A percentile compares a stretch with the other conserved stretches of the same genome.
These are phyloP conservation scores for Fraxinus albicans DNA, from an alignment of 305 asterid species.

Conservation along the genomic window DNA sequence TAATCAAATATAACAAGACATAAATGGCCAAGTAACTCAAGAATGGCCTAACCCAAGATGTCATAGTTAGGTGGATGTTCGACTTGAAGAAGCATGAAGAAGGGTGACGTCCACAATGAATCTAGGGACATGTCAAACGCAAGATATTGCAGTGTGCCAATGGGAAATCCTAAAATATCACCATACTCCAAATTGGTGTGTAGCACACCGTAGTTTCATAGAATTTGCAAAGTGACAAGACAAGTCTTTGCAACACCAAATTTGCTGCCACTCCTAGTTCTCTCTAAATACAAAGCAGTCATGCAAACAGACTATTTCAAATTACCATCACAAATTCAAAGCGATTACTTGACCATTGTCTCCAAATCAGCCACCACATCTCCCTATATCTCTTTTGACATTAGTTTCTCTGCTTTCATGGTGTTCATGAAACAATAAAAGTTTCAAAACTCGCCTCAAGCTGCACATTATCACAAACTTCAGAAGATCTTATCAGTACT, in stretches of 20 bases:
- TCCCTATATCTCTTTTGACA: background rate
- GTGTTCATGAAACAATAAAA: background rate
- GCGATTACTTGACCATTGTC: background rate
- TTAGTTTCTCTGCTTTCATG: background rate
- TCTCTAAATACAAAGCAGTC: background rate
- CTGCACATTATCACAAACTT: background rate
- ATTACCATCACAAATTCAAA: background rate
- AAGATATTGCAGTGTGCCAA: background rate
- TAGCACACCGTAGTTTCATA: background rate
- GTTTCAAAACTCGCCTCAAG: background rate
- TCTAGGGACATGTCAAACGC: background rate
- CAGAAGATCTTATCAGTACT: background rate
- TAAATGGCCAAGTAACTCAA: background rate
- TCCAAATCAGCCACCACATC: background rate
- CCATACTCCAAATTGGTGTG: background rate
- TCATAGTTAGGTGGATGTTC: background rate
- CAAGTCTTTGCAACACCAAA: background rate
- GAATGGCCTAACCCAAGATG: background rate
- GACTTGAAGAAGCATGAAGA: background rate
- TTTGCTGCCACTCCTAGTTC: background rate
- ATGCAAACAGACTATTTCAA: background rate
- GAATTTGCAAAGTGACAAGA: background rate
- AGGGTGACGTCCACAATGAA: background rate
- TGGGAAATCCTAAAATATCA: background rate
- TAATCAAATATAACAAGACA: background rate